Conservation (phyloP, 305 asterid species). For the Fraxinus paxiana region DNA sequence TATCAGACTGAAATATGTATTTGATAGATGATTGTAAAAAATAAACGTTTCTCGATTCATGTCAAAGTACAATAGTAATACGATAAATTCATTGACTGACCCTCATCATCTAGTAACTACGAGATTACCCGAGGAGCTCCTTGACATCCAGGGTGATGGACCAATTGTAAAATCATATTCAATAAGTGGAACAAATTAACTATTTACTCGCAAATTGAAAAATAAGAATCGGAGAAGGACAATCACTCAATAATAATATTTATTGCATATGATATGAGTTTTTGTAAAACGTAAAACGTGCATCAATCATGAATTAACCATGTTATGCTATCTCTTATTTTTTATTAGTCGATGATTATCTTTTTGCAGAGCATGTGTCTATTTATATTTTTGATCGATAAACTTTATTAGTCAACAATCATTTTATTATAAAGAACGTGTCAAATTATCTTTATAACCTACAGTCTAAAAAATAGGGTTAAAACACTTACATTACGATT, state of each 20-base stretch:
- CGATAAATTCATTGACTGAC: neutral
- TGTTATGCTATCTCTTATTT: neutral
- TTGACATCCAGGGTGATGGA: neutral
- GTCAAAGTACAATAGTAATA: neutral
- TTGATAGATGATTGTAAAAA: neutral
- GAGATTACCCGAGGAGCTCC: neutral
- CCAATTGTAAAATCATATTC: neutral
- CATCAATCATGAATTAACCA: neutral
- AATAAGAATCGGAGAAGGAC: neutral
- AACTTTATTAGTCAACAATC: neutral
- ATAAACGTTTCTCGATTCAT: neutral
- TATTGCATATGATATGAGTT: neutral
- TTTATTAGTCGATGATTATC: neutral
- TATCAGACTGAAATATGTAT: neutral
- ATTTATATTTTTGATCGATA: neutral
- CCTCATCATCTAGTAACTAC: neutral
- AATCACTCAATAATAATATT: neutral
- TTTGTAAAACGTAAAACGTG: neutral
- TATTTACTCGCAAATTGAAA: neutral
- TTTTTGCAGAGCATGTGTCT: neutral
- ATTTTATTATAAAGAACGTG: neutral
- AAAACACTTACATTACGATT: no score
- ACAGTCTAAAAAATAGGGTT: neutral
- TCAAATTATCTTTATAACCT: neutral
- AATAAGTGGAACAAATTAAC: neutral